Base-by-base conservation (phyloP, 371 early-diverging fungal genomes). In the Phascolomyces articulosus region DNA sequence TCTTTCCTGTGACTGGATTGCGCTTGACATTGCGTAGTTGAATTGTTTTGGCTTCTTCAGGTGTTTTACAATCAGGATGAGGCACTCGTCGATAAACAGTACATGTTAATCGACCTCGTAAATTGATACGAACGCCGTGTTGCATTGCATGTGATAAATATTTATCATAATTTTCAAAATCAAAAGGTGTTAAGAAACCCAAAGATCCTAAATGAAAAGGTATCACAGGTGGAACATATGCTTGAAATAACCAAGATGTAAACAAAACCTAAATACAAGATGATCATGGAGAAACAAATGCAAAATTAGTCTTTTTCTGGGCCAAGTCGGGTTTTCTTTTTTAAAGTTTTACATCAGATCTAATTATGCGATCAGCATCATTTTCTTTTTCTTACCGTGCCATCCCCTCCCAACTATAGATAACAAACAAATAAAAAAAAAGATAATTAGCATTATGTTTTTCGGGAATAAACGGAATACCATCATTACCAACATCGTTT, bases 151-250 rank as follows among this genome's bases (percentile, higher is more conserved):
- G 75, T 11, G 75, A 74, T 18, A 95, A 70, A 40, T 87, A 79
- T 9, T 79, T 56, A 15, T 55, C 38, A 31, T 55, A 86, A 21
- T 84, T 73, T 2, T 69, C 75, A 55, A 90, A 90, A 51, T 88
- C 79, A 69, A 95, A 96, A 0, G 91, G 91, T 0, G 97, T 95
- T 54, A 97, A 71, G 61, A 97, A 97, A 9, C 97, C 96, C 48
- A 97, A 76, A 29, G 95, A 91, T 3, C 95, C 95, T 31, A 94
- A 69, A 62, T 93, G 90, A 72, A 97, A 95, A 0, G 97, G 93
- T 18, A 97, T 84, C 24, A 96, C 82, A 1, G 96, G 94, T 26
- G 97, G 97, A 10, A 95, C 92, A 7, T 87, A 79, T 9, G 73
- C 74, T 73, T 97, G 95, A 74, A 96, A 97, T 38, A 96, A 75